Conservation (phyloP, 345 rosid genomes). For the Pistacia integerrima region DNA sequence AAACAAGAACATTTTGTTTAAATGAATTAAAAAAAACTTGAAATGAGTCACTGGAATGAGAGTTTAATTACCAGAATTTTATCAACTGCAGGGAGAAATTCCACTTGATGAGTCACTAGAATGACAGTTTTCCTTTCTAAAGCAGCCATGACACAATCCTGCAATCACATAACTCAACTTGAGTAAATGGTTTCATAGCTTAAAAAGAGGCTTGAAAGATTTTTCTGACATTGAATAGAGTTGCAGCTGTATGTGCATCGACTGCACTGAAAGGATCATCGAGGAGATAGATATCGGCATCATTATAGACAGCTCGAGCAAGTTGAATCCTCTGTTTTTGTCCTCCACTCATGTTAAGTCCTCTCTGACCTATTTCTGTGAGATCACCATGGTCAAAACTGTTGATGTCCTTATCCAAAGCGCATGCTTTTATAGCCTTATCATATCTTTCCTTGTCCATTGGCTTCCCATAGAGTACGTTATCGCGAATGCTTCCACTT, state of each 20-base stretch:
- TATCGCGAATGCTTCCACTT: slow-evolving; percentile 75
- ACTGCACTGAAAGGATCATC: slow-evolving; percentile 90
- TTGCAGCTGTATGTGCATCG: slow-evolving; percentile 79
- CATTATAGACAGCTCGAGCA: slow-evolving; percentile 74
- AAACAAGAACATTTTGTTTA: background rate
- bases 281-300: slow-evolving; percentile 75
- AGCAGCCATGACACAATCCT: slow-evolving; percentile 73
- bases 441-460: slow-evolving; percentile 60
- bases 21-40: background rate
- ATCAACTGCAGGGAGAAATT: slow-evolving; percentile 70
- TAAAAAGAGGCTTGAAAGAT: background rate
- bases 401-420: slow-evolving; percentile 66
- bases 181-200: background rate
- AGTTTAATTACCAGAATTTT: slow-evolving; percentile 50
- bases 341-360: slow-evolving; percentile 91
- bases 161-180: slow-evolving; percentile 26
- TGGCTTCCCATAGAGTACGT: slow-evolving; percentile 63
- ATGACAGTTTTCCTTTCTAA: slow-evolving; percentile 62
- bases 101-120: slow-evolving; percentile 87
- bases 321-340: slow-evolving; percentile 88
- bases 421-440: slow-evolving; percentile 59
- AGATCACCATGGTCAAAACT: slow-evolving; percentile 73
- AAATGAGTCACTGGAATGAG: background rate
- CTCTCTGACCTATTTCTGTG: slow-evolving; percentile 85
- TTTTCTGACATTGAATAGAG: slow-evolving; percentile 61